Evolutionary conservation across 495 filamentous ascomycete genomes (phyloP).

Genomic region (Trichocladium antarcticum): DNA sequence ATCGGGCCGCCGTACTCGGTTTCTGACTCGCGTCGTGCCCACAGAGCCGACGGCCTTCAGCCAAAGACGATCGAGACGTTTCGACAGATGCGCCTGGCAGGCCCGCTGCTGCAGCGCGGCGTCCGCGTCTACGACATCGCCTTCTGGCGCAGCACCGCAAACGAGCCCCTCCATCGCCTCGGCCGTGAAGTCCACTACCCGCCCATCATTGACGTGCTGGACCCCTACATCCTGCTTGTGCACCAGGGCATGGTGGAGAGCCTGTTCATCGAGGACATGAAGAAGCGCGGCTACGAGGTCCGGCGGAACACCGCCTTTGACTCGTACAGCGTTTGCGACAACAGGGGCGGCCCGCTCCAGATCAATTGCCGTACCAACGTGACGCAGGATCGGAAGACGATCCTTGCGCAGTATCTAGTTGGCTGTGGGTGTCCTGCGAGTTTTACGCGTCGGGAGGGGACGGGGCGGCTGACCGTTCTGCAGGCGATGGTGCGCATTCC

Average conservation of each 20-base stretch:
- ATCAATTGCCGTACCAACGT: constrained; percentile 33
- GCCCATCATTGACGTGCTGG: constrained; percentile 52
- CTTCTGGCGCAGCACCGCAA: constrained; percentile 58
- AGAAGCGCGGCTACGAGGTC: constrained; percentile 45
- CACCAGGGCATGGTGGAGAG: constrained; percentile 68
- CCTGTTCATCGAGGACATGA: constrained; percentile 53
- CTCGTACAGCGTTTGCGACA: constrained; percentile 37
- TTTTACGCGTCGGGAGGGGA: background rate
- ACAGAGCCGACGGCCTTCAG: constrained; percentile 56
- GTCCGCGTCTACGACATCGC: constrained; percentile 59
- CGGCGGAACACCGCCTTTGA: constrained; percentile 47
- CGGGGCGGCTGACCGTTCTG: constrained; percentile 11
- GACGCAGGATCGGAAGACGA: constrained; percentile 32
- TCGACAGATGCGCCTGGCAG: constrained; percentile 55
- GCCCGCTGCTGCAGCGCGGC: constrained; percentile 48
- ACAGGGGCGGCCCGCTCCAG: constrained; percentile 31
- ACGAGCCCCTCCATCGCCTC: constrained; percentile 41
- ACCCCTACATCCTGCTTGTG: constrained; percentile 60
- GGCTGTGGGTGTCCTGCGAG: constrained; percentile 33
- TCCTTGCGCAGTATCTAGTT: constrained; percentile 41
- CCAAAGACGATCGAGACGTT: constrained; percentile 42
- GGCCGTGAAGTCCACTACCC: constrained; percentile 42
- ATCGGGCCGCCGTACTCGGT: background rate
- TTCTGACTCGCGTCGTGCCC: background rate
- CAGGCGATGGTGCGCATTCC: constrained; percentile 42